A percentile compares a stretch with the other conserved stretches of the same genome.
Conservation (phyloP, 257 asterid genomes). For the Avicennia marina region DNA sequence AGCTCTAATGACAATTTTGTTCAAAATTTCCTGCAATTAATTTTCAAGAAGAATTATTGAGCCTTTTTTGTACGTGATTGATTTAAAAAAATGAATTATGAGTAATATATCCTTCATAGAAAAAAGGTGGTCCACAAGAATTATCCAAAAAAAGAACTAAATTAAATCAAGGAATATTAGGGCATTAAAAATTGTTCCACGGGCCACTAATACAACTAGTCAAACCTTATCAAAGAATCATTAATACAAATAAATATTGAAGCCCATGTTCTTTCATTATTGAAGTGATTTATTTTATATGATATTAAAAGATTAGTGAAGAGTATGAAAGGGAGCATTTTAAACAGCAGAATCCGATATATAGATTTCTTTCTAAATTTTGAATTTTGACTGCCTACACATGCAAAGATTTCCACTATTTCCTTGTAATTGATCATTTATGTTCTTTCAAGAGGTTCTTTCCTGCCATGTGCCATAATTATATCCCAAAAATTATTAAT, state of each 20-base stretch:
- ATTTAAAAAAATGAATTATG: no score
- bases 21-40: no score
- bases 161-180: not conserved
- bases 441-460: slow-evolving; percentile 14
- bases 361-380: slow-evolving; percentile 18
- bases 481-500: not conserved
- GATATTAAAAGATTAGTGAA: slow-evolving; percentile 23
- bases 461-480: slow-evolving; percentile 34
- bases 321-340: slow-evolving; percentile 13
- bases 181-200: not conserved
- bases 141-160: no score
- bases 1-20: no score
- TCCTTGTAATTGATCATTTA: slow-evolving; percentile 7
- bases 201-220: no score
- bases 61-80: no score
- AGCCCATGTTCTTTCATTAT: slow-evolving; percentile 10
- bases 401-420: slow-evolving; percentile 22
- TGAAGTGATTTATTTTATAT: slow-evolving; percentile 5
- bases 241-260: not conserved
- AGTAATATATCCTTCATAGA: not conserved
- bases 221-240: slow-evolving; percentile 2
- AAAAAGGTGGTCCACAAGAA: not conserved
- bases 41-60: no score
- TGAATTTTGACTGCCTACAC: slow-evolving; percentile 26
- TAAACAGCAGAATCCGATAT: slow-evolving; percentile 9